Evolutionary conservation across 768 basidiomycete genomes (phyloP).

Genomic region (Candolleomyces eurysporus): DNA sequence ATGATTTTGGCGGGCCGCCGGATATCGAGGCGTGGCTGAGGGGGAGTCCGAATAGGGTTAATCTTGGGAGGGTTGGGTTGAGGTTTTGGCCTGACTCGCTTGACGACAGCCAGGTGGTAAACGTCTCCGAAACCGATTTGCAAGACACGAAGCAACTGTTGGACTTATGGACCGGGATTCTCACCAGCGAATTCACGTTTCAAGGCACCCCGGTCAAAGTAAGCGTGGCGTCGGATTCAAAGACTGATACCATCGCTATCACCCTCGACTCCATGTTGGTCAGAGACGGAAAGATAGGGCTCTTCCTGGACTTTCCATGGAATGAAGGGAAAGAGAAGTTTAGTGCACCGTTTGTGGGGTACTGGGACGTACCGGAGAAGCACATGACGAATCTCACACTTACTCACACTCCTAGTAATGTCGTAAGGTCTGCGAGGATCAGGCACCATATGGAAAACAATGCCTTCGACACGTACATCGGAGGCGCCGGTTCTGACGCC

Average conservation of each 20-base stretch:
- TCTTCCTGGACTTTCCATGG: constrained; percentile 62
- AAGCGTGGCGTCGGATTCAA: constrained; percentile 37
- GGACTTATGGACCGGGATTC: constrained; percentile 55
- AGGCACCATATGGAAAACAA: constrained; percentile 39
- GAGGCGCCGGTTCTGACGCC: constrained; percentile 26
- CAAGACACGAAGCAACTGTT: constrained; percentile 34
- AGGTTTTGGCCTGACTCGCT: constrained; percentile 31
- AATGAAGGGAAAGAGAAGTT: constrained; percentile 57
- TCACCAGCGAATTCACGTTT: constrained; percentile 45
- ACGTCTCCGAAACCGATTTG: constrained; percentile 39
- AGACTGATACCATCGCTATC: constrained; percentile 39
- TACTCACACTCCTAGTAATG: constrained; percentile 18
- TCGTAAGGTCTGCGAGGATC: constrained; percentile 27
- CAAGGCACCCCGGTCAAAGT: constrained; percentile 35
- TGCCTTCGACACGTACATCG: constrained; percentile 42
- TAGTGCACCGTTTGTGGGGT: constrained; percentile 56
- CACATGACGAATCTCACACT: constrained; percentile 42
- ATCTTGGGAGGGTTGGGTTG: constrained; percentile 51
- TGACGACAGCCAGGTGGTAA: neutral
- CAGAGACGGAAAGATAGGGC: constrained; percentile 33
- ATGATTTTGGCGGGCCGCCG: constrained; percentile 44
- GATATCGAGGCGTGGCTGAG: constrained; percentile 56
- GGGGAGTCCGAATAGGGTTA: constrained; percentile 55
- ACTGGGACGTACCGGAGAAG: constrained; percentile 43
- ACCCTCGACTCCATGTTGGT: constrained; percentile 40